A percentile compares a stretch with the other conserved stretches of the same genome.
Evolutionary conservation across 2,329 filamentous ascomycete species (phyloP).

Genomic region (Sporothrix mexicana): DNA sequence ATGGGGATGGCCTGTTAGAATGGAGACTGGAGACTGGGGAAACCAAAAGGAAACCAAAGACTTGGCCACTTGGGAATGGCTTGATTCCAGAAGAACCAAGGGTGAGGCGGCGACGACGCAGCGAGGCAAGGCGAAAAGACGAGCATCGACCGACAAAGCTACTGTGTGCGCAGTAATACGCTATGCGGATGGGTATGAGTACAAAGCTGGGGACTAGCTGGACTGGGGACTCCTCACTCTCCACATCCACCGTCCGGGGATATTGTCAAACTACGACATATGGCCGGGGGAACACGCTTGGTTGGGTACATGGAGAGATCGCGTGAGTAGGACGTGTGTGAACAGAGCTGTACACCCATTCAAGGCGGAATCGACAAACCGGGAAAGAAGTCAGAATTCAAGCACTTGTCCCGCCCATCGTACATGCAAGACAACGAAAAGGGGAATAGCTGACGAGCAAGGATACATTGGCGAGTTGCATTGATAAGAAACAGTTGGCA

Average conservation of each 20-base stretch:
- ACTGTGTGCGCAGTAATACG: no score
- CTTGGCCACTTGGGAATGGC: not conserved
- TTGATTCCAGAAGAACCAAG: conserved; percentile 13
- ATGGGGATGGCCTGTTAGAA: not conserved
- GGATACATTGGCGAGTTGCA: not conserved
- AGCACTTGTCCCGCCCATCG: not conserved
- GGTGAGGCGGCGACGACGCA: not conserved
- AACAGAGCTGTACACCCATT: no score
- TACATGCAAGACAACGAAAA: not conserved
- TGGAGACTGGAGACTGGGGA: no score
- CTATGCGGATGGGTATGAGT: no score
- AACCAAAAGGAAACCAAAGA: not conserved
- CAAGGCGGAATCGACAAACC: no score
- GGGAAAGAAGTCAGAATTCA: no score
- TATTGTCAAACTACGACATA: not conserved
- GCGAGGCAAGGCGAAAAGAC: not conserved
- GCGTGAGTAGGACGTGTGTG: no score
- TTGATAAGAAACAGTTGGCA: not conserved
- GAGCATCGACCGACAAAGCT: not conserved
- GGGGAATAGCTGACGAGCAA: not conserved
- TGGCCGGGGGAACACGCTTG: not conserved
- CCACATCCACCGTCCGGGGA: conserved; percentile 13
- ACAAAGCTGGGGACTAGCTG: not conserved
- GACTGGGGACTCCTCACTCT: not conserved
- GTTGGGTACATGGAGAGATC: not conserved